phyloP scores from a whole-genome alignment of 2,329 filamentous ascomycete species.

The Aspergillus udagawae region DNA sequence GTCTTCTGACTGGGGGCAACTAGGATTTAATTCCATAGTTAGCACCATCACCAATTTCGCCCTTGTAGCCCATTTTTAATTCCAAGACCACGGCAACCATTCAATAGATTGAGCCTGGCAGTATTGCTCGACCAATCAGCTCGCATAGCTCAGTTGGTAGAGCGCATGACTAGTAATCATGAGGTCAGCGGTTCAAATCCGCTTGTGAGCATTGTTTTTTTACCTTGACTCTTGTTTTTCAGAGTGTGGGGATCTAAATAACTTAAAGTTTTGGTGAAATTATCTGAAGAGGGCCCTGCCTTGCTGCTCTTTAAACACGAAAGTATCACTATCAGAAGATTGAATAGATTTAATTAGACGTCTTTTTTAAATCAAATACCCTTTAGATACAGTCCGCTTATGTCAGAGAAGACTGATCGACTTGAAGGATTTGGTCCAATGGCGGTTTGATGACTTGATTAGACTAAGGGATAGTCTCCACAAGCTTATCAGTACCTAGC shows the following conservation, averaged over 20 bases:
- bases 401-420: background rate
- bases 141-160: conserved; percentile 35
- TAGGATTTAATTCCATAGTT: too few species aligned
- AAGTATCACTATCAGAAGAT: background rate
- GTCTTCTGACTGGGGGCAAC: too few species aligned
- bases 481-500: background rate
- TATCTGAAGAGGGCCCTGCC: background rate
- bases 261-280: background rate
- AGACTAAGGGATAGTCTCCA: background rate
- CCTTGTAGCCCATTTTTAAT: too few species aligned
- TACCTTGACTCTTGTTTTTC: too few species aligned
- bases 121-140: conserved; percentile 3
- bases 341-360: background rate
- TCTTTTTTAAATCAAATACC: background rate
- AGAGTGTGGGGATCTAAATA: too few species aligned
- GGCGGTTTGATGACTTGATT: background rate
- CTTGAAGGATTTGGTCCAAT: background rate
- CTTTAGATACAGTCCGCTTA: background rate
- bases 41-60: too few species aligned
- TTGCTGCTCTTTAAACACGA: background rate
- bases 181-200: conserved; percentile 36
- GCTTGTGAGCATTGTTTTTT: conserved; percentile 24
- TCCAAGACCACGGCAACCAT: too few species aligned
- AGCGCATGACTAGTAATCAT: conserved; percentile 37
- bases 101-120: too few species aligned